Evolutionary conservation across 208 protist genomes (phyloP).

Genomic region (Leishmania tarentolae): DNA sequence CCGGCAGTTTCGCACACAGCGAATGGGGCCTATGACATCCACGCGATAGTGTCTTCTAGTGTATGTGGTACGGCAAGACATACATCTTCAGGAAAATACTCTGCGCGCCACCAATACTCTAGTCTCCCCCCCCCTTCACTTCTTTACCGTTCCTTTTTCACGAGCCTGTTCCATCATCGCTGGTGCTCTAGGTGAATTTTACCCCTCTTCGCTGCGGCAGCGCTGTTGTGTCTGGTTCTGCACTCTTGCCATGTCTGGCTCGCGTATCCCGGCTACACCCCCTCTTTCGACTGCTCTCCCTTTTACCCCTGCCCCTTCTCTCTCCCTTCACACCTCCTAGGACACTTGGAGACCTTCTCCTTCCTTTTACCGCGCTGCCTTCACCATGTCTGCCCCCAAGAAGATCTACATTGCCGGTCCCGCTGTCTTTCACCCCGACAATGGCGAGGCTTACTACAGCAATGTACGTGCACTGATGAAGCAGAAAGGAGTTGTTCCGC

Average conservation of each 20-base stretch:
- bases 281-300: background rate
- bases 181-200: background rate
- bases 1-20: background rate
- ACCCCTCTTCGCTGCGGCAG: background rate
- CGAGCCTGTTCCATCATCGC: background rate
- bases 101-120: background rate
- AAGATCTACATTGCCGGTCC: constrained; percentile 86
- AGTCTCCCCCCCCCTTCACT: background rate
- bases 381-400: constrained; percentile 24
- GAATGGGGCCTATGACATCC: background rate
- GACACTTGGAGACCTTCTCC: background rate
- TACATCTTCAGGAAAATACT: background rate
- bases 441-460: constrained; percentile 60
- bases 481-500: constrained; percentile 41
- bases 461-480: constrained; percentile 46
- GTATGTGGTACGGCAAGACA: background rate
- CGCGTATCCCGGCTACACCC: too few species aligned
- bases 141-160: background rate
- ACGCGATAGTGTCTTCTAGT: background rate
- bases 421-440: constrained; percentile 70
- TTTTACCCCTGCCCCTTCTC: background rate
- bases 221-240: background rate
- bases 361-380: background rate
- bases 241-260: background rate
- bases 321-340: background rate